phyloP scores from a whole-genome alignment of 2,329 filamentous ascomycete genomes.

The Setomelanomma holmii region DNA sequence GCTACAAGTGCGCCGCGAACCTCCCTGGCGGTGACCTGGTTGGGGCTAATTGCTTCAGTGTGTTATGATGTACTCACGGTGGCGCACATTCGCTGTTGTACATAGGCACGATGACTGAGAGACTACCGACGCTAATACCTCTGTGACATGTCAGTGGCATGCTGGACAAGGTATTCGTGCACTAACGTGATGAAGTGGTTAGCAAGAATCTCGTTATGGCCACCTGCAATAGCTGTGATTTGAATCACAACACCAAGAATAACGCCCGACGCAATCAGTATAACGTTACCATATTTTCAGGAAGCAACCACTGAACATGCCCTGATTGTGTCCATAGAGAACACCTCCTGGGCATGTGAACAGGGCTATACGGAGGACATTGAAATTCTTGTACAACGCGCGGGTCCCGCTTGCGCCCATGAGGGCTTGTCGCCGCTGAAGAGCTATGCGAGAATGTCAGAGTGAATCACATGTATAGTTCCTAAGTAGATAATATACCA shows the following conservation, averaged over 20 bases:
- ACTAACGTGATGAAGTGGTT: conserved; percentile 72
- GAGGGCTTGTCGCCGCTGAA: conserved; percentile 29
- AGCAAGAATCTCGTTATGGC: conserved; percentile 68
- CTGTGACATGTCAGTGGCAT: conserved; percentile 22
- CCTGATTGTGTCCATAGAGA: conserved; percentile 76
- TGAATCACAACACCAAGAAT: conserved; percentile 77
- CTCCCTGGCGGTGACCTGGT: conserved; percentile 58
- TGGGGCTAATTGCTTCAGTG: conserved; percentile 25
- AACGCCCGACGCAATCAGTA: conserved; percentile 69
- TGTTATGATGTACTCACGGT: conserved; percentile 47
- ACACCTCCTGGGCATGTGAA: conserved; percentile 62
- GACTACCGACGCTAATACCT: conserved; percentile 70
- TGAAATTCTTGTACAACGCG: conserved; percentile 60
- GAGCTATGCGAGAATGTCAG: conserved; percentile 6
- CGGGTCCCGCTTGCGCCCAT: conserved; percentile 50
- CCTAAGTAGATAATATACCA: neutral
- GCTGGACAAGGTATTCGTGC: neutral
- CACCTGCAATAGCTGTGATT: conserved; percentile 64
- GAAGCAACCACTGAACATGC: conserved; percentile 75
- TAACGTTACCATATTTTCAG: conserved; percentile 71
- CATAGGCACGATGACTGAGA: conserved; percentile 72
- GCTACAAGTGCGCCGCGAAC: conserved; percentile 71
- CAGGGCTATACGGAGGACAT: conserved; percentile 62
- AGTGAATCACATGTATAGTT: no score
- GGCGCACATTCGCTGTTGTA: conserved; percentile 55